Conservation (phyloP, 2,329 filamentous ascomycete species). For the Colletotrichum tanaceti region DNA sequence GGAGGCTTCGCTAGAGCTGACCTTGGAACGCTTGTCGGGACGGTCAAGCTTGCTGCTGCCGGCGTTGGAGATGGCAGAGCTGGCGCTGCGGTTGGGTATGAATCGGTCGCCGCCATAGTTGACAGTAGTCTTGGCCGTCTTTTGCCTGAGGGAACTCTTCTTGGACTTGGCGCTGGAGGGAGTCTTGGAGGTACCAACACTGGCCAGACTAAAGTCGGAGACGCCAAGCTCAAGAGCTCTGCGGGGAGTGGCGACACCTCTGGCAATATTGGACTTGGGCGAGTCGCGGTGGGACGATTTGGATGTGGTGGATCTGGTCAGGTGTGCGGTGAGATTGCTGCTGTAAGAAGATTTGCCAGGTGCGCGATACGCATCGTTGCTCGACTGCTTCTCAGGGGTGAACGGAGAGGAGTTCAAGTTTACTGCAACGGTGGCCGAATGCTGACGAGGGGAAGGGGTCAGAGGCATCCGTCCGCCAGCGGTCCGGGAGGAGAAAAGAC, state of each 20-base stretch:
- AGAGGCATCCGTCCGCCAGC: conserved; percentile 95
- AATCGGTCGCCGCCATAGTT: conserved; percentile 90
- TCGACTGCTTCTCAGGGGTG: conserved; percentile 73
- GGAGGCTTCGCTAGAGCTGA: conserved; percentile 76
- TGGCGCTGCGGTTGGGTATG: conserved; percentile 92
- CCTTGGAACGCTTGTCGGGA: conserved; percentile 78
- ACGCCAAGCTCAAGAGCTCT: conserved; percentile 88
- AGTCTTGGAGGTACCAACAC: conserved; percentile 77
- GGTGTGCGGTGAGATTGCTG: conserved; percentile 82
- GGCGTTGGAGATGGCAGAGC: conserved; percentile 85
- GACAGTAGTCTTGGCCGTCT: conserved; percentile 78
- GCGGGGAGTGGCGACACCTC: conserved; percentile 78
- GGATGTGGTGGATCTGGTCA: conserved; percentile 74
- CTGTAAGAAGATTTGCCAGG: conserved; percentile 80
- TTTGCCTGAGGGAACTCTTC: conserved; percentile 64
- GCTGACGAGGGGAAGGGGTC: conserved; percentile 86
- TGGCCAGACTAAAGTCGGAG: conserved; percentile 91
- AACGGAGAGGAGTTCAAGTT: conserved; percentile 78
- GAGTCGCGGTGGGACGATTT: conserved; percentile 82
- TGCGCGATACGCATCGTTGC: conserved; percentile 61
- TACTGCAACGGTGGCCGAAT: conserved; percentile 60
- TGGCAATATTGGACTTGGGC: conserved; percentile 95
- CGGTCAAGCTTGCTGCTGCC: conserved; percentile 85
- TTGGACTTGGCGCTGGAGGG: conserved; percentile 68
- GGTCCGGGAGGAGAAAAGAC: conserved; percentile 90